Evolutionary conservation across 805 yeast species (phyloP), one percentile per base, ranked within the genome.

Genomic region (Ogataea zsoltii): DNA sequence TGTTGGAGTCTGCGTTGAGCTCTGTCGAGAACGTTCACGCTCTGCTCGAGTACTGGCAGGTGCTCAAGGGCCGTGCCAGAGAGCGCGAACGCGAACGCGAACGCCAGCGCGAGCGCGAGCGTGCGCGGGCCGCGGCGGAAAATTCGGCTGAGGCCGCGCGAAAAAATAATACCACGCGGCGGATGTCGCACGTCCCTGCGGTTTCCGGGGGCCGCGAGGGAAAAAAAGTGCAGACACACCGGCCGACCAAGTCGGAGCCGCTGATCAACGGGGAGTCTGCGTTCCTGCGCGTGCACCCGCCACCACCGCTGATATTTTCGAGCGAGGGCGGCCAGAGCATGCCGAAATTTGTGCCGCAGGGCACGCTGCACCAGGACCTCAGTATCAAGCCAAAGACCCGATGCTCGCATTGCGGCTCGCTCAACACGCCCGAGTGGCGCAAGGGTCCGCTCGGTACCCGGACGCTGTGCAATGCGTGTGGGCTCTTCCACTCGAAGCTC

Each of bases 391-490:
- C 61, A 5, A 61, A 60, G 33, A 48, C 58, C 6, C 50, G 62
- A 7, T 85, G 92, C 56, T 59, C 69, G 29, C 96, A 89, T 55
- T 90, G 97, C 67, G 83, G 83, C 0, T 79, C 83, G 2, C 72
- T 72, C 23, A 80, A 79, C 38, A 87, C 96, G 0, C 97, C 97
- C 0, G 97, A 91, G 64, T 90, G 97, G 97, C 75, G 97, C 60
- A 73, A 85, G 49, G 97, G 97, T 0, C 96, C 96, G 1, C 76
- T 79, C 46, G 96, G 96, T 0, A 79, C 83, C 4, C 75, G 88
- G 56, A 85, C 92, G 0, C 70, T 90, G 48, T 90, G 97, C 66
- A 90, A 90, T 64, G 97, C 97, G 0, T 91, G 97, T 68, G 97
- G 97, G 0, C 69, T 91, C 38, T 85, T 82, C 56, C 83, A 76